Evolutionary conservation across 1,139 yeast genomes (phyloP).

Genomic region (Yamadazyma taylorii): DNA sequence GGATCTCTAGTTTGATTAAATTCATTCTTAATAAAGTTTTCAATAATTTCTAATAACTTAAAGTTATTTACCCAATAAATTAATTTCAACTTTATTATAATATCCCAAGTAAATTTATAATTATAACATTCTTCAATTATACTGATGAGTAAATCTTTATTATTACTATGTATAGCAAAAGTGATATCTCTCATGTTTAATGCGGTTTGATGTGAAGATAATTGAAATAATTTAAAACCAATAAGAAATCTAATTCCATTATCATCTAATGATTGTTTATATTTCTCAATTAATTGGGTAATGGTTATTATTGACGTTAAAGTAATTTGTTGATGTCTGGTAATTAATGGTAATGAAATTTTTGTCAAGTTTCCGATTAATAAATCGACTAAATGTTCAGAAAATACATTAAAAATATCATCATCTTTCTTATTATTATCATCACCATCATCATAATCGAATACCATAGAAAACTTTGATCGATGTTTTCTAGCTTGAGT

Average conservation of each 20-base stretch:
- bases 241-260: slow-evolving; percentile 73
- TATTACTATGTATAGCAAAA: slow-evolving; percentile 87
- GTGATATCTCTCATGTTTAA: slow-evolving; percentile 77
- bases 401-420: slow-evolving; percentile 43
- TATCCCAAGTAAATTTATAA: slow-evolving; percentile 56
- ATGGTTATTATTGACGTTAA: slow-evolving; percentile 69
- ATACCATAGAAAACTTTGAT: slow-evolving; percentile 21
- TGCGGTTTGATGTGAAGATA: slow-evolving; percentile 38
- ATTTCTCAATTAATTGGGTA: slow-evolving; percentile 51
- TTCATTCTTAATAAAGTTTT: slow-evolving; percentile 68
- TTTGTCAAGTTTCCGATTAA: slow-evolving; percentile 62
- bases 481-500: slow-evolving; percentile 4
- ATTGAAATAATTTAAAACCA: slow-evolving; percentile 69
- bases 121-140: slow-evolving; percentile 50
- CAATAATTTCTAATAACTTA: slow-evolving; percentile 53
- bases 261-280: slow-evolving; percentile 55
- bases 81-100: slow-evolving; percentile 61
- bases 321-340: slow-evolving; percentile 90
- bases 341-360: slow-evolving; percentile 71
- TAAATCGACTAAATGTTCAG: slow-evolving; percentile 44
- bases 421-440: slow-evolving; percentile 9
- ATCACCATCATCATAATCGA: too few relatives aligned
- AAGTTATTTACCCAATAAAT: slow-evolving; percentile 70
- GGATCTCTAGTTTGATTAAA: slow-evolving; percentile 71
- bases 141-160: slow-evolving; percentile 64